These are phyloP conservation scores for Fonsecaea nubica DNA, from an alignment of 2,329 filamentous ascomycete species.

Conservation along the genomic window DNA sequence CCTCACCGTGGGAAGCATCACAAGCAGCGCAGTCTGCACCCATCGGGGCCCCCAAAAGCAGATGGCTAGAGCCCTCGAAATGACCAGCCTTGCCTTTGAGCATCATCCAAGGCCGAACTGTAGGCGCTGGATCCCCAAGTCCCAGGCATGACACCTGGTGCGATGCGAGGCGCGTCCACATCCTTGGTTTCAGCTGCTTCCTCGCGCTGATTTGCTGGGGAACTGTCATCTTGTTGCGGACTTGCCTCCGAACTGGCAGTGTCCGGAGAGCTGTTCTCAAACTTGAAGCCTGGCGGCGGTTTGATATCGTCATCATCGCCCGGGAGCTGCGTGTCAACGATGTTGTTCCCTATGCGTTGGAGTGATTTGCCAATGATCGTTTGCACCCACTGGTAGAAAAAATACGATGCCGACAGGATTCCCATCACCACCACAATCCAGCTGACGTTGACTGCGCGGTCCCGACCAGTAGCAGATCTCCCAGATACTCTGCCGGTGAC, in stretches of 20 bases:
- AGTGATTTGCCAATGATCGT: constrained; percentile 36
- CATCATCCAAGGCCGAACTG: constrained; percentile 31
- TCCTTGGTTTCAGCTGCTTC: not conserved
- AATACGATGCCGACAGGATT: constrained; percentile 51
- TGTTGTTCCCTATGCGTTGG: constrained; percentile 40
- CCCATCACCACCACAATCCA: constrained; percentile 81
- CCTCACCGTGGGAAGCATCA: not conserved
- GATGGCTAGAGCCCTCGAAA: constrained; percentile 30
- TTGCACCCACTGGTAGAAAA: constrained; percentile 41
- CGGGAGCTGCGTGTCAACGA: constrained; percentile 40
- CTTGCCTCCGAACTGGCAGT: not conserved
- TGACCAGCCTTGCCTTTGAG: constrained; percentile 38
- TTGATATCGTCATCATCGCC: constrained; percentile 41
- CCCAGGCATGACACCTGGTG: constrained; percentile 19
- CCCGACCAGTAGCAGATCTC: constrained; percentile 66
- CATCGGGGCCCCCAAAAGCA: not conserved
- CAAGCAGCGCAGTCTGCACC: not conserved
- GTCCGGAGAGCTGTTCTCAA: constrained; percentile 22
- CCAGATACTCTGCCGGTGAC: constrained; percentile 42
- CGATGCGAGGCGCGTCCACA: not conserved
- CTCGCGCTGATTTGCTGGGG: not conserved
- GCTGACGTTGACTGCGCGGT: constrained; percentile 78
- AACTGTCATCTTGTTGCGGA: not conserved
- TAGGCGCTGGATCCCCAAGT: constrained; percentile 23
- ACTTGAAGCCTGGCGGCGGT: constrained; percentile 38